Conservation (phyloP, 768 basidiomycete genomes). For the Baorangia bicolor region DNA sequence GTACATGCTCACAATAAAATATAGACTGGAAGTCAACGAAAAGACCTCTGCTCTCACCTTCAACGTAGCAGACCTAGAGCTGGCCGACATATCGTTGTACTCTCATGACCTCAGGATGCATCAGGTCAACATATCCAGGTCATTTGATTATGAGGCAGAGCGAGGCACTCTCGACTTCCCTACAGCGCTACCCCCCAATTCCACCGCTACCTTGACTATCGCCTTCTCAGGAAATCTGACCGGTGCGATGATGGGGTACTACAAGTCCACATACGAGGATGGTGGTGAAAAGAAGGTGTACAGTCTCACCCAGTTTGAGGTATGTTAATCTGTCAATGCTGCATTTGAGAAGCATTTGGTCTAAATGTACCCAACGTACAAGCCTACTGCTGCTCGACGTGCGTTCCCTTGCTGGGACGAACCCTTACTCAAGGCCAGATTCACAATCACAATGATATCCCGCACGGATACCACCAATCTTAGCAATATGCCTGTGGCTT, state of each 20-base stretch:
- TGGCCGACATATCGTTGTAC: constrained; percentile 56
- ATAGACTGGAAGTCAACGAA: constrained; percentile 60
- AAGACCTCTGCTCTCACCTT: constrained; percentile 63
- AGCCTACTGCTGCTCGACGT: constrained; percentile 84
- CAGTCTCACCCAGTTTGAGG: constrained; percentile 89
- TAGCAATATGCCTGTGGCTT: constrained; percentile 81
- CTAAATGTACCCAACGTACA: neutral
- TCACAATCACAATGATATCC: constrained; percentile 76
- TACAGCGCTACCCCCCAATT: constrained; percentile 57
- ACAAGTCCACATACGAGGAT: constrained; percentile 63
- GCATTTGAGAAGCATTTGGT: neutral
- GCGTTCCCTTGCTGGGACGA: constrained; percentile 94
- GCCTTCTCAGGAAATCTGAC: constrained; percentile 69
- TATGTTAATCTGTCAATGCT: constrained; percentile 22
- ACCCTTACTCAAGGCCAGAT: constrained; percentile 85
- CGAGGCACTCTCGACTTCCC: constrained; percentile 62
- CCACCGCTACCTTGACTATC: constrained; percentile 69
- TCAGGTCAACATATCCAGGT: constrained; percentile 44
- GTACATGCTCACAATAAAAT: neutral
- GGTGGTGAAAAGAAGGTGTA: constrained; percentile 66
- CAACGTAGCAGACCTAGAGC: constrained; percentile 59
- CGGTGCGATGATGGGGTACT: constrained; percentile 80
- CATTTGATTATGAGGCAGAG: constrained; percentile 61
- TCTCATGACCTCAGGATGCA: constrained; percentile 53
- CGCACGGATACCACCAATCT: constrained; percentile 71